Percentiles rank a stretch among this genome's conserved stretches.
phyloP scores from a whole-genome alignment of 2,329 filamentous ascomycete genomes.

The Septoria linicola region DNA sequence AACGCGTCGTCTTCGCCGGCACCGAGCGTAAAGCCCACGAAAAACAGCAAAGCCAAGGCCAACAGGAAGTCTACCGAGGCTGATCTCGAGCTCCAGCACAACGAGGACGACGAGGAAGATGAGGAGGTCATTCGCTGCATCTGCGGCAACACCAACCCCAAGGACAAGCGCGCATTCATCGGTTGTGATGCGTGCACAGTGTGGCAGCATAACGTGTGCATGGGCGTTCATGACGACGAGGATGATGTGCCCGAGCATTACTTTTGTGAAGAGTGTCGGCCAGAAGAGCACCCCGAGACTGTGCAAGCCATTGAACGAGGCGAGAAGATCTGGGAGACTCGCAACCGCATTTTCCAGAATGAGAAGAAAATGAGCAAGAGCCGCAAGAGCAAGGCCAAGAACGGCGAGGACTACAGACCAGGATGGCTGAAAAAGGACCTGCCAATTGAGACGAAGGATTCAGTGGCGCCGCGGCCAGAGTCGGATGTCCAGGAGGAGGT shows the following conservation, averaged over 20 bases:
- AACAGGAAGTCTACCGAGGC: slow-evolving; percentile 46
- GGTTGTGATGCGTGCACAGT: slow-evolving; percentile 88
- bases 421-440: slow-evolving; percentile 38
- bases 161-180: slow-evolving; percentile 89
- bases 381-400: slow-evolving; percentile 53
- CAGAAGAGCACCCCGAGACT: slow-evolving; percentile 77
- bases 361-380: slow-evolving; percentile 61
- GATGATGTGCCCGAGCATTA: slow-evolving; percentile 79
- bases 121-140: slow-evolving; percentile 78
- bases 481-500: slow-evolving; percentile 1
- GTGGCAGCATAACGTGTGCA: slow-evolving; percentile 97
- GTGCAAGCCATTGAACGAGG: slow-evolving; percentile 75
- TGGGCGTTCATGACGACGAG: slow-evolving; percentile 76
- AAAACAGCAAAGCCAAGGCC: slow-evolving; percentile 37
- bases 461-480: slow-evolving; percentile 11
- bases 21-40: slow-evolving; percentile 32
- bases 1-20: slow-evolving; percentile 64
- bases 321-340: slow-evolving; percentile 77
- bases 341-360: slow-evolving; percentile 45
- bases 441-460: slow-evolving; percentile 8
- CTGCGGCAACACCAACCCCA: slow-evolving; percentile 84
- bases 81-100: slow-evolving; percentile 38
- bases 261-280: slow-evolving; percentile 87
- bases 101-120: slow-evolving; percentile 54
- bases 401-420: slow-evolving; percentile 32